Evolutionary conservation across 345 rosid genomes (phyloP), one percentile per base, ranked within the genome.

Genomic region (Populus tremula): DNA sequence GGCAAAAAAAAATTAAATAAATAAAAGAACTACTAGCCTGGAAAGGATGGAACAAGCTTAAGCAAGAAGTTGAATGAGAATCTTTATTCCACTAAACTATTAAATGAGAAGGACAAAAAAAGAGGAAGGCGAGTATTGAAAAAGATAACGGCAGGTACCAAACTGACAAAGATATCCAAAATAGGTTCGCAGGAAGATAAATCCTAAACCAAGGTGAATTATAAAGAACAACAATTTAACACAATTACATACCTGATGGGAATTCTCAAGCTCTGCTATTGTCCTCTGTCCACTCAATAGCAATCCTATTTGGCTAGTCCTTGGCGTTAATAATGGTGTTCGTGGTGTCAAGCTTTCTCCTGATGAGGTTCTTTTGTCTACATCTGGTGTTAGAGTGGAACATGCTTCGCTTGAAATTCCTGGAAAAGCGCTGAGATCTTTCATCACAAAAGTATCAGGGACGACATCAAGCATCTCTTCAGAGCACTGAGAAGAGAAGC

Each of bases 271-370:
- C 80, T 93, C 99, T 79, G 93, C 82, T 73, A 91, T 88, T 68
- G 90, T 89, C 86, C 81, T 89, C 47, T 87, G 83, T 64, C 90
- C 96, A 87, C 86, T 92, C 80, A 96, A 73, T 14, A 96, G 87
- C 84, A 91, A 78, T 80, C 90, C 99, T 45, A 93, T 88, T 84
- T 96, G 98, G 83, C 85, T 92, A 71, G 87, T 84, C 79, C 94
- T 81, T 41, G 96, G 93, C 35, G 93, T 90, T 86, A 88, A 74
- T 77, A 90, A 85, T 53, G 97, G 98, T 41, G 99, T 93, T 61
- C 90, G 86, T 31, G 99, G 99, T 49, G 99, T 96, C 87, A 88
- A 86, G 88, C 97, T 93, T 86, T 93, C 99, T 39, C 73, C 79
- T 69, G 98, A 93, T 20, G 91, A 85, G 23, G 82, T 73, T 76